Evolutionary conservation across 163 green algal species (phyloP), one percentile per base, ranked within the genome.

Genomic region (Scenedesmus sp.): DNA sequence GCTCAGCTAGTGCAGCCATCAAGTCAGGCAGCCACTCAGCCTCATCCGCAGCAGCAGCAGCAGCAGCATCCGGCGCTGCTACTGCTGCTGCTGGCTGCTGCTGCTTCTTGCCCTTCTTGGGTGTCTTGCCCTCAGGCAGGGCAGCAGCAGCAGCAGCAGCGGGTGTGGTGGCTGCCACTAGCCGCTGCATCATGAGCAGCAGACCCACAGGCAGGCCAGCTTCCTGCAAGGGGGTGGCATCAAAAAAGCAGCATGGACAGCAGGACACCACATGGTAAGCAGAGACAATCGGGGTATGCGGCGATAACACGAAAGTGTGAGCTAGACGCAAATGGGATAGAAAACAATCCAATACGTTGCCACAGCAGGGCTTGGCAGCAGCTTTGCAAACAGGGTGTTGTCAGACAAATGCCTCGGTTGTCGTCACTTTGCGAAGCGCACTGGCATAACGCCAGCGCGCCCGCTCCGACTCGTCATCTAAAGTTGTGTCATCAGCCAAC

Each of bases 321-420:
- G 34, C 34, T 46, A 46, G 34, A 46, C 34, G 34, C 34, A 46
- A 46, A 46, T 46, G 34, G 34, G 34, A 46, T 46, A 46, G 34
- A 46, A 46, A 46, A 46, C 34, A 46, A 46, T 46, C 34, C 34
- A 46, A 46, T 46, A 46, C 34, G 34, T 46, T 46, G 34, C 34
- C 34, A 46, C 34, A 46, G 34, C 34, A 46, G 34, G 34, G 34
- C 20, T 10, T 73, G 64, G 73, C 90, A 56, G 20, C 26, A 26
- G 0, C 52, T 34, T 4, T 16, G 62, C 18, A 12, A 67, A 62
- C 34, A 84, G 46, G 12, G 26, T 90, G 88, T 94, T 92, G 87
- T 95, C 92, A 95, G 94, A 94, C 92, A 95, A 95, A 95, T 95
- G 94, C 94, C 94, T 95, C 94, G 91, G 54, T 94, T 95, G 87